Evolutionary conservation across 2,329 filamentous ascomycete species (phyloP), one percentile per base, ranked within the genome.

Genomic region (Sodiomyces alkalinus): DNA sequence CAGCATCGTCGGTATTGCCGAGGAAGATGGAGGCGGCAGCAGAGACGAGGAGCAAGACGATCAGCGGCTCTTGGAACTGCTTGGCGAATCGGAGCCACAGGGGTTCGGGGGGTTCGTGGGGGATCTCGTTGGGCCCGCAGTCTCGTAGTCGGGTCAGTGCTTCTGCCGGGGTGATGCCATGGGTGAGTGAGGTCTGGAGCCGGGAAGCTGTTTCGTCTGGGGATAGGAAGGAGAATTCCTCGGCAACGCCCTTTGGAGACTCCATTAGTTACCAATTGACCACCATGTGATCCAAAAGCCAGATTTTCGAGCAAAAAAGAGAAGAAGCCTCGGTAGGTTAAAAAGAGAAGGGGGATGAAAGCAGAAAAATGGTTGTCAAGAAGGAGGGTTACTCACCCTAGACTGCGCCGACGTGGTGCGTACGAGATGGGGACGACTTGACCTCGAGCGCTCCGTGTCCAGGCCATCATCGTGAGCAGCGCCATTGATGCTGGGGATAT

Each of bases 11-110:
- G 47, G 77, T 74, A 47, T 98, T 98, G 28, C 86, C 85, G 52
- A 98, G 78, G 23, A 96, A 54, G 27, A 96, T 71, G 0, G 87
- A 96, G 21, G 92, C 78, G 12, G 68, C 77, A 1, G 90, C 87
- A 3, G 90, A 96, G 6, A 74, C 80, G 14, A 98, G 68, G 11
- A 98, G 67, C n/a, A 98, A 67, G 14, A 96, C 55, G 37, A 98
- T 98, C 31, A 98, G 61, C 1, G 90, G 87, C 48, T 98, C 90
- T 47, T 92, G 85, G 51, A 98, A 98, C 47, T 98, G 90, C 53
- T 92, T 92, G 34, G 93, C 51, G 44, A 98, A 98, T 33, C 90
- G 80, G 30, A 94, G 58, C 85, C 90, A 98, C 33, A 98, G 58
- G 7, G 90, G 86, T 53, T 98, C 90, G 2, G 87, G 83, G 30